Percentiles rank a stretch among this genome's conserved stretches.
phyloP scores from a whole-genome alignment of 148 eudicot species.

The Silene latifolia region DNA sequence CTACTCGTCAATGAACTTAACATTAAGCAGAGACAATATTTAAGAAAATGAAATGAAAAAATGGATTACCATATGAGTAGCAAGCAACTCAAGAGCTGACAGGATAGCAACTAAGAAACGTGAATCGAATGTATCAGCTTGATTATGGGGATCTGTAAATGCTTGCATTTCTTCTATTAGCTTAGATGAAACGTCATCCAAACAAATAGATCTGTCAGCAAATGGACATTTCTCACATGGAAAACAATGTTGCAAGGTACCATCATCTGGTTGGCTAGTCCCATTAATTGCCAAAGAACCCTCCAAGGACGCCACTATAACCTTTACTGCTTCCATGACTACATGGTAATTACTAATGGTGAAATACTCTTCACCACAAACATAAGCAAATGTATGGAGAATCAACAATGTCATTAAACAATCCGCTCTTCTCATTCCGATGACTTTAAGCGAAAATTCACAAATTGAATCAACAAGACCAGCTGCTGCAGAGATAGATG shows the following conservation, averaged over 20 bases:
- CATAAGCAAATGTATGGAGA: constrained; percentile 67
- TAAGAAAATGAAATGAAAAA: not conserved
- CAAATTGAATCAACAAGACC: constrained; percentile 50
- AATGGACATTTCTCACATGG: constrained; percentile 63
- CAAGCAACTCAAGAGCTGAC: constrained; percentile 67
- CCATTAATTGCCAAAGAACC: constrained; percentile 18
- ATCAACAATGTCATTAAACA: constrained; percentile 37
- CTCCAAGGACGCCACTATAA: constrained; percentile 50
- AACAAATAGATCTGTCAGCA: constrained; percentile 39
- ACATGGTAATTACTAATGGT: constrained; percentile 28
- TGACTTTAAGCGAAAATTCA: constrained; percentile 54
- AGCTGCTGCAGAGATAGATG: constrained; percentile 55
- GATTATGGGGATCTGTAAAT: constrained; percentile 11
- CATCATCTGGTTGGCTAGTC: constrained; percentile 18
- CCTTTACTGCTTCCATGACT: constrained; percentile 52
- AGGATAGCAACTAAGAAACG: constrained; percentile 42
- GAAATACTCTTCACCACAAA: constrained; percentile 57
- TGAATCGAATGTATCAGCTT: constrained; percentile 11
- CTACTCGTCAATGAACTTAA: not conserved
- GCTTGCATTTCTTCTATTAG: constrained; percentile 47
- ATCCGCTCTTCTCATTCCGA: constrained; percentile 31
- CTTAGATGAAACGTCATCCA: constrained; percentile 44
- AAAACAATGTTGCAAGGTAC: constrained; percentile 23
- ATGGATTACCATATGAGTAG: constrained; percentile 57
- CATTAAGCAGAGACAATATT: not conserved